phyloP scores from a whole-genome alignment of 306 rosid species.

The Malus fusca region DNA sequence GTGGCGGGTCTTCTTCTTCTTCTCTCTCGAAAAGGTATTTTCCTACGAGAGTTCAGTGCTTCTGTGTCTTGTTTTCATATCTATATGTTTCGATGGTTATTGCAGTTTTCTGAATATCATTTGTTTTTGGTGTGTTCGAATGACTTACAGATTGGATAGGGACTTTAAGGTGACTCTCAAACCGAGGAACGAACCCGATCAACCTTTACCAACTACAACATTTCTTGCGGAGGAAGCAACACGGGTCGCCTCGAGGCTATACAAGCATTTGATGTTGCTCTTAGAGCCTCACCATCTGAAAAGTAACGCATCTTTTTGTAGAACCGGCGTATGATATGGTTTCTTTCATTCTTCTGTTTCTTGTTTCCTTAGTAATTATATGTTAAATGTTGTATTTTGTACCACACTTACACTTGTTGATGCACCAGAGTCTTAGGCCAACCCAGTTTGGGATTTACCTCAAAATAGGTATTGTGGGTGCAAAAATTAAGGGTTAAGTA shows the following conservation, averaged over 20 bases:
- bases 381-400: slow-evolving; percentile 15
- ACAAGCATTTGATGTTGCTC: slow-evolving; percentile 63
- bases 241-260: slow-evolving; percentile 53
- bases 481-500: too few relatives aligned
- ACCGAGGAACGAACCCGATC: slow-evolving; percentile 40
- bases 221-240: slow-evolving; percentile 35
- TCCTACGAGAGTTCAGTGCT: not conserved
- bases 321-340: not conserved
- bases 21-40: slow-evolving; percentile 27
- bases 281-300: slow-evolving; percentile 42
- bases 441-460: slow-evolving; percentile 37
- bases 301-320: slow-evolving; percentile 1
- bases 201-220: slow-evolving; percentile 40
- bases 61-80: not conserved
- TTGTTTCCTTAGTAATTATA: not conserved
- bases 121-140: not conserved
- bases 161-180: slow-evolving; percentile 47
- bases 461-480: slow-evolving; percentile 36
- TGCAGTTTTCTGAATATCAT: not conserved
- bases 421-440: slow-evolving; percentile 22
- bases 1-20: slow-evolving; percentile 1
- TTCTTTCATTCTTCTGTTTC: not conserved
- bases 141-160: slow-evolving; percentile 25
- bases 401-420: not conserved
- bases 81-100: too few relatives aligned